Conservation (phyloP, 768 basidiomycete genomes). For the Suillus tomentosus region DNA sequence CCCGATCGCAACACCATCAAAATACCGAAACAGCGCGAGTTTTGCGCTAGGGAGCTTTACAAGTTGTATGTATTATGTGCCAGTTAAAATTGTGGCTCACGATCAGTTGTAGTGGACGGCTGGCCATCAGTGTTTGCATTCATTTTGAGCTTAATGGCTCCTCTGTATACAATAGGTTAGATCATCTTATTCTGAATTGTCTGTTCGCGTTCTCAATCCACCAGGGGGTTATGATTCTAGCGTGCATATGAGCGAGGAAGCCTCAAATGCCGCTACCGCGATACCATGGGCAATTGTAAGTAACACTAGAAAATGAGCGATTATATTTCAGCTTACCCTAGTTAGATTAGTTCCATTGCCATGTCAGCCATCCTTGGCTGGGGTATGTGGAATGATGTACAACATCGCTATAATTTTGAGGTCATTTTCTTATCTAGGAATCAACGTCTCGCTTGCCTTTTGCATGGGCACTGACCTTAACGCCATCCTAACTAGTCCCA, state of each 20-base stretch:
- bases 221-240: conserved; percentile 46
- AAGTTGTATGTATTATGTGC: conserved; percentile 26
- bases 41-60: conserved; percentile 40
- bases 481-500: neutral
- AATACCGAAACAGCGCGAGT: conserved; percentile 38
- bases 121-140: conserved; percentile 50
- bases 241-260: conserved; percentile 73
- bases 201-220: conserved; percentile 39
- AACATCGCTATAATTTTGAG: neutral
- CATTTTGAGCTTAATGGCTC: conserved; percentile 40
- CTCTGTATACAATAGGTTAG: conserved; percentile 39
- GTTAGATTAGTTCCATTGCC: conserved; percentile 44
- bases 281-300: conserved; percentile 65
- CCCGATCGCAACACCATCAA: conserved; percentile 38
- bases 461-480: neutral
- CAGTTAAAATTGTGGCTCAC: neutral
- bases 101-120: conserved; percentile 29
- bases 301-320: neutral
- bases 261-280: conserved; percentile 64
- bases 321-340: conserved; percentile 41
- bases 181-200: neutral
- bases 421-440: neutral
- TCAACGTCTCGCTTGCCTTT: neutral
- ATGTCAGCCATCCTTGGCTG: conserved; percentile 60
- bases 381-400: neutral